These are phyloP conservation scores for Verticillium tricorpus DNA, from an alignment of 2,329 filamentous ascomycete species.

Conservation along the genomic window DNA sequence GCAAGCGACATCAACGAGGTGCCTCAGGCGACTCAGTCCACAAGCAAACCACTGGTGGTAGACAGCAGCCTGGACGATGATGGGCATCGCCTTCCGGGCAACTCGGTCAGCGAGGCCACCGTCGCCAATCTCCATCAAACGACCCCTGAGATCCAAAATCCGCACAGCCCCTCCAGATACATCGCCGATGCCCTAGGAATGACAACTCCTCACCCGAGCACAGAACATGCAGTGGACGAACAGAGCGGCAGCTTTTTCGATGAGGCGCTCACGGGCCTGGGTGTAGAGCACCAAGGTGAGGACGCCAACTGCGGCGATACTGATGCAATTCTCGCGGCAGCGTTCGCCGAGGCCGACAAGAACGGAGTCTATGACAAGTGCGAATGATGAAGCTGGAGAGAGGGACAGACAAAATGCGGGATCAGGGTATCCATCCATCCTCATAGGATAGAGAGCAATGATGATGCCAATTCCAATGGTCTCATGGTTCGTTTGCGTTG, in stretches of 20 bases:
- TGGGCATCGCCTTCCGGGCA: neutral
- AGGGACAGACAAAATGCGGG: too few relatives aligned
- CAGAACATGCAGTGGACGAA: neutral
- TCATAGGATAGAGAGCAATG: too few relatives aligned
- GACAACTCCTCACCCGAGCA: neutral
- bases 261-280: neutral
- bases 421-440: too few relatives aligned
- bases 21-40: neutral
- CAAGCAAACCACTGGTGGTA: neutral
- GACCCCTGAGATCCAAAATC: neutral
- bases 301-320: neutral
- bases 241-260: neutral
- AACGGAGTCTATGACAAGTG: neutral
- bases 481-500: too few relatives aligned
- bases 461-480: too few relatives aligned
- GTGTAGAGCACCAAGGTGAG: neutral
- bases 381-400: too few relatives aligned
- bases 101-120: neutral
- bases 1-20: neutral
- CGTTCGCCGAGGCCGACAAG: neutral
- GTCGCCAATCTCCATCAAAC: neutral
- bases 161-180: neutral
- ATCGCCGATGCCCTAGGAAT: neutral
- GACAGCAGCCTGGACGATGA: neutral
- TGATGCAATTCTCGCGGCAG: neutral